Base-by-base conservation (phyloP, 164 flowering plant species). In the Vitis rupestris region DNA sequence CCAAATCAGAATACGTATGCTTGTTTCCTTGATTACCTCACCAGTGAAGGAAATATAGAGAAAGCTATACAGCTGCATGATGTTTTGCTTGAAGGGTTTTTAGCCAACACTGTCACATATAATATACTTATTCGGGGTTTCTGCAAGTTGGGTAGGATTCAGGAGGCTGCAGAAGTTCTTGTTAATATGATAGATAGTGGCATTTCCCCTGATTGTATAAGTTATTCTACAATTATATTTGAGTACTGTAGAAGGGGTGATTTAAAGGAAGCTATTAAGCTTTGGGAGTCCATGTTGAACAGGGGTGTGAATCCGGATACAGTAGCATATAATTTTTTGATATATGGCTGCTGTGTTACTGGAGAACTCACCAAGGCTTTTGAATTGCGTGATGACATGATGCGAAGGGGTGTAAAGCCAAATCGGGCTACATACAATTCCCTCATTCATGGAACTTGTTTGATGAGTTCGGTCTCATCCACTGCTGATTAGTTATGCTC, bases 1-100 rank as follows among this genome's bases (percentile, higher is more conserved):
- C 98, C 98, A 3, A 94, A 94, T 71, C 81, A 84, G 52, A 65
- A 80, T 13, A 94, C 99, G 16, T 91, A 78, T 75, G 91, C 96
- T 66, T 89, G 92, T 76, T 88, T 94, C 67, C 86, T 94, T 71
- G 87, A 88, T 69, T 80, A 84, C 61, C 76, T 88, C 44, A 80
- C 90, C 2, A 78, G 66, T 62, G 83, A 82, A 74, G 94, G 92
- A 67, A 70, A 81, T 48, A 85, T 92, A 90, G 88, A 82, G 74
- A 80, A 80, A 66, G 97, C 96, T 74, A 59, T 78, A 63, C 69
- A 78, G 74, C 81, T 94, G 67, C 99, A 94, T 54, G 66, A 80
- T 48, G 70, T 78, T 59, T 83, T 94, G 89, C 78, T 87, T 47
- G 58, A 72, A 58, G 87, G 86, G 55, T 69, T 68, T 59, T 78